phyloP scores from a whole-genome alignment of 202 grass and related monocot genomes.

The Musa balbisiana region DNA sequence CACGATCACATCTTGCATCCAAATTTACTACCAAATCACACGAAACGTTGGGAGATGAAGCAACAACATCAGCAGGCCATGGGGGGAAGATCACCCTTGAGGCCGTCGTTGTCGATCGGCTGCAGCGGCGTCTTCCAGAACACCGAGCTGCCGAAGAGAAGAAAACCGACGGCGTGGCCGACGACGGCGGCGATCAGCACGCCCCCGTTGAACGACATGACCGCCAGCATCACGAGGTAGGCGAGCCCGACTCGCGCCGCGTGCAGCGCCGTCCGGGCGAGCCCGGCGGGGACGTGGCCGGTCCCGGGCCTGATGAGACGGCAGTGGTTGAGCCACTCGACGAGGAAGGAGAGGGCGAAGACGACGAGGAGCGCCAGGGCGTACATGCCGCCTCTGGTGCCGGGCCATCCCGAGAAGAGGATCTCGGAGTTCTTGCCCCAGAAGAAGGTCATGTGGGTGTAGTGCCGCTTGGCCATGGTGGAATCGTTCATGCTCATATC shows the following conservation, averaged over 20 bases:
- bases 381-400: slow-evolving; percentile 2
- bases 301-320: background rate
- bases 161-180: background rate
- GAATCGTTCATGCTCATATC: background rate
- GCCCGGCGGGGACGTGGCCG: background rate
- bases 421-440: slow-evolving; percentile 11
- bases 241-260: background rate
- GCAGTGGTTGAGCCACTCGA: background rate
- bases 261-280: background rate
- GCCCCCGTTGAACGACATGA: slow-evolving; percentile 12
- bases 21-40: too few species aligned
- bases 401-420: background rate
- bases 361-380: background rate
- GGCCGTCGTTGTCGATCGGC: background rate
- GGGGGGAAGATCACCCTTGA: background rate
- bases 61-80: background rate
- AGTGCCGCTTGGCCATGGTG: background rate
- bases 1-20: too few species aligned
- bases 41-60: too few species aligned
- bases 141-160: background rate
- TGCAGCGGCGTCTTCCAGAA: background rate
- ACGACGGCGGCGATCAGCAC: background rate
- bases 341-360: background rate
- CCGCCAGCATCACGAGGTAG: slow-evolving; percentile 9
- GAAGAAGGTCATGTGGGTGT: background rate